Evolutionary conservation across 306 rosid species (phyloP).

Genomic region (Dryas alaskensis): DNA sequence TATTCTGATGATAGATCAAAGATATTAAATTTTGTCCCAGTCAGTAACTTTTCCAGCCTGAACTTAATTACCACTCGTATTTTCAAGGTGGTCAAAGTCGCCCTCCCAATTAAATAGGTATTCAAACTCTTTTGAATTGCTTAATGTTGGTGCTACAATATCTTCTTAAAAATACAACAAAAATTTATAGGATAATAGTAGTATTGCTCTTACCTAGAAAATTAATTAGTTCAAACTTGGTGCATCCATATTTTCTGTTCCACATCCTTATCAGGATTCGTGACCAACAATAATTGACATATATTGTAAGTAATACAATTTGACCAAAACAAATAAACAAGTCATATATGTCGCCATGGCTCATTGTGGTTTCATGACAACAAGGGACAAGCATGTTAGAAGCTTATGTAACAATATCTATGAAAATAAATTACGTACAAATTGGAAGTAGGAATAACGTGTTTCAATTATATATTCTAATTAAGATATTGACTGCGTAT

Average conservation of each 20-base stretch:
- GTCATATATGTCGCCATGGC: too few relatives aligned
- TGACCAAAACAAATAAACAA: too few relatives aligned
- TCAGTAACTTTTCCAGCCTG: background rate
- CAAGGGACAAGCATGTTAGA: background rate
- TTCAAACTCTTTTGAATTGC: background rate
- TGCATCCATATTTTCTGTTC: background rate
- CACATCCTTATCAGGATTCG: background rate
- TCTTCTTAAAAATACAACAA: background rate
- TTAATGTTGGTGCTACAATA: too few relatives aligned
- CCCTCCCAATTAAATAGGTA: background rate
- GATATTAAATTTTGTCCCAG: too few relatives aligned
- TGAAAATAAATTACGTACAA: background rate
- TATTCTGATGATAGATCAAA: background rate
- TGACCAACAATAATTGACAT: too few relatives aligned
- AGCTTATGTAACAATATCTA: background rate
- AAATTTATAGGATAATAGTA: background rate
- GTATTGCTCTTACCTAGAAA: background rate
- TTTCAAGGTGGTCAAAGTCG: conserved; percentile 17
- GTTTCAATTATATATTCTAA: background rate
- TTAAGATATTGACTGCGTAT: background rate
- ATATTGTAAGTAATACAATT: too few relatives aligned
- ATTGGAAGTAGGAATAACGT: background rate
- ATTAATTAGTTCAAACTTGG: background rate
- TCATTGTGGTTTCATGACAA: background rate
- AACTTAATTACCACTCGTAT: background rate